A percentile compares a stretch with the other conserved stretches of the same genome.
Conservation (phyloP, 1,284 basidiomycete species). For the Coriolopsis trogii region DNA sequence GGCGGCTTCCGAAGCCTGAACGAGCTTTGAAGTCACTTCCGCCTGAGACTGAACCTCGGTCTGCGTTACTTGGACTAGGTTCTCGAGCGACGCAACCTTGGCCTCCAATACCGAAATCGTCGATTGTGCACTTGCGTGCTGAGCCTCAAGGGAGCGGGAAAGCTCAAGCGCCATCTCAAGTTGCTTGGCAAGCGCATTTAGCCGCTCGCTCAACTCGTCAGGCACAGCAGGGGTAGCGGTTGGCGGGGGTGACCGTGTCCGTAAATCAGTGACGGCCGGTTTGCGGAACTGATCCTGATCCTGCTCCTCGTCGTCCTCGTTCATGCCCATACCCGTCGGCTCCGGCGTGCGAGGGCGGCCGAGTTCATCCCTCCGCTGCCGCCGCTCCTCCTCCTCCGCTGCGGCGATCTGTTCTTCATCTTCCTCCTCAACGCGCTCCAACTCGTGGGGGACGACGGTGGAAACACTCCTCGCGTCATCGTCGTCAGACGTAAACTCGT, state of each 20-base stretch:
- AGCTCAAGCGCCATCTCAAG: constrained; percentile 80
- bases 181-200: constrained; percentile 73
- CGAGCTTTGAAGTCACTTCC: constrained; percentile 48
- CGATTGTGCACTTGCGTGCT: constrained; percentile 79
- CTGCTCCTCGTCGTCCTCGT: constrained; percentile 46
- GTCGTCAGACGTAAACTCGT: constrained; percentile 41
- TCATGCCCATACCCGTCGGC: constrained; percentile 69
- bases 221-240: constrained; percentile 36
- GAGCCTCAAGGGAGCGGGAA: constrained; percentile 73
- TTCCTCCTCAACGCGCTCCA: constrained; percentile 78
- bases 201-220: constrained; percentile 72
- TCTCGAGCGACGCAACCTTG: constrained; percentile 65
- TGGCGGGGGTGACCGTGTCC: constrained; percentile 24
- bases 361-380: constrained; percentile 56
- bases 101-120: constrained; percentile 80
- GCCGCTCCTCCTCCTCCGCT: constrained; percentile 50
- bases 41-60: constrained; percentile 43
- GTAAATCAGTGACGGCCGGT: constrained; percentile 20
- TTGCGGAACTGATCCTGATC: constrained; percentile 24
- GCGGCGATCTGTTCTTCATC: constrained; percentile 62
- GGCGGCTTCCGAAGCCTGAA: constrained; percentile 43
- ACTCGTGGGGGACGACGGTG: constrained; percentile 66
- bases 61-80: constrained; percentile 51
- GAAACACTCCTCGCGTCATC: constrained; percentile 63
- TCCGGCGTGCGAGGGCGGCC: constrained; percentile 77